phyloP scores from a whole-genome alignment of 1,139 yeast species.

The Yamadazyma triangularis region DNA sequence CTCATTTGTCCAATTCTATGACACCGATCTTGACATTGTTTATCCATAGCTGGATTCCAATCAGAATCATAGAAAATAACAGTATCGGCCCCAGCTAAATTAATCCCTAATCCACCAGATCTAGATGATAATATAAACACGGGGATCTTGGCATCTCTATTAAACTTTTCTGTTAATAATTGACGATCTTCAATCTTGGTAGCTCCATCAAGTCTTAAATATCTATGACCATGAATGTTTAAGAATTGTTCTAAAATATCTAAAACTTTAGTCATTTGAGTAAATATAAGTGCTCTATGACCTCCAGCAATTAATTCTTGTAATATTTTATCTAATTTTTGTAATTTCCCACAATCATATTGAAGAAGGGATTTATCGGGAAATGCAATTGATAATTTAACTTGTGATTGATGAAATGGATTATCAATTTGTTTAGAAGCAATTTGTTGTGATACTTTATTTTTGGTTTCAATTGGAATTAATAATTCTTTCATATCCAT shows the following conservation, averaged over 20 bases:
- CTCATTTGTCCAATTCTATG: slow-evolving; percentile 98
- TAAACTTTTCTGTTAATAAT: slow-evolving; percentile 86
- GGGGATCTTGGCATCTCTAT: slow-evolving; percentile 79
- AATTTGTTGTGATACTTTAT: slow-evolving; percentile 30
- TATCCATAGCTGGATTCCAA: slow-evolving; percentile 99
- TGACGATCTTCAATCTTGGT: slow-evolving; percentile 97
- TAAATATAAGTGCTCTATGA: slow-evolving; percentile 90
- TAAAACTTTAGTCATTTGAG: slow-evolving; percentile 96
- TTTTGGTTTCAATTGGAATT: slow-evolving; percentile 36
- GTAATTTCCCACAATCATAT: slow-evolving; percentile 96
- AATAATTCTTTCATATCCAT: slow-evolving; percentile 64
- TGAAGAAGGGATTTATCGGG: slow-evolving; percentile 92
- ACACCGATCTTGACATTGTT: slow-evolving; percentile 98
- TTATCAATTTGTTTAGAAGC: slow-evolving; percentile 37
- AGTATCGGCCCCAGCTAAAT: slow-evolving; percentile 97
- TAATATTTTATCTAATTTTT: slow-evolving; percentile 69
- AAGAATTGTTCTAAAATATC: slow-evolving; percentile 91
- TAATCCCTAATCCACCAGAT: slow-evolving; percentile 97
- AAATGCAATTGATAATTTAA: slow-evolving; percentile 86
- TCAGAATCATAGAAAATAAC: slow-evolving; percentile 99
- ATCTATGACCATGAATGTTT: slow-evolving; percentile 91
- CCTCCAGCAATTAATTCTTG: slow-evolving; percentile 80
- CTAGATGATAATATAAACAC: slow-evolving; percentile 92
- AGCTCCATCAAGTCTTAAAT: slow-evolving; percentile 95
- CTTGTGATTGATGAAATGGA: slow-evolving; percentile 82